A percentile compares a stretch with the other conserved stretches of the same genome.
Conservation (phyloP, 2,329 filamentous ascomycete species). For the Cladobotryum mycophilum region DNA sequence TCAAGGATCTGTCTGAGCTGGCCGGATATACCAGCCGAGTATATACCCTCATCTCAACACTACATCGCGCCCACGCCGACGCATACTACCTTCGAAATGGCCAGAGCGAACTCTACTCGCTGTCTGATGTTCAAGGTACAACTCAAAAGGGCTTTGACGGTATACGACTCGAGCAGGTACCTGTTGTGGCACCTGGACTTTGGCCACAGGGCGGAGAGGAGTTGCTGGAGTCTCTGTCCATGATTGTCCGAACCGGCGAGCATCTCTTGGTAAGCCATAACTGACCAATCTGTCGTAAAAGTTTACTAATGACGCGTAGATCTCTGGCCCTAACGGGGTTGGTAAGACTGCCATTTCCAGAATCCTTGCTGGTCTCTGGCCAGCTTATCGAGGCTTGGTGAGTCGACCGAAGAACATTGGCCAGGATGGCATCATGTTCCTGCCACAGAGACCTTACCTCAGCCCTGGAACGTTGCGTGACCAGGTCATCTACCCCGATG, state of each 20-base stretch:
- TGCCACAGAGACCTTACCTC: constrained; percentile 89
- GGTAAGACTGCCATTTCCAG: constrained; percentile 87
- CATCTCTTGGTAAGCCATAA: constrained; percentile 61
- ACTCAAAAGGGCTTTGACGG: constrained; percentile 93
- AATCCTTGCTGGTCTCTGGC: constrained; percentile 89
- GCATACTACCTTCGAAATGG: constrained; percentile 68
- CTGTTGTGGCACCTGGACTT: constrained; percentile 79
- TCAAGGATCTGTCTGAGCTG: constrained; percentile 94
- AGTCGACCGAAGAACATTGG: constrained; percentile 76
- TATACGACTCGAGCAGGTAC: constrained; percentile 86
- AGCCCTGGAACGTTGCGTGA: constrained; percentile 89
- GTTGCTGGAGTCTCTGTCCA: constrained; percentile 78
- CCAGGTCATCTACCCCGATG: constrained; percentile 96
- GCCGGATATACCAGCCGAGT: constrained; percentile 94
- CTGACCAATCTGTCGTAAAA: not conserved
- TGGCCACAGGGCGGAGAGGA: constrained; percentile 91
- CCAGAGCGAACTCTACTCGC: constrained; percentile 75
- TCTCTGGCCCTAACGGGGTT: constrained; percentile 90
- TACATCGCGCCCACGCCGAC: constrained; percentile 87
- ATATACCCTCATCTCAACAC: constrained; percentile 88
- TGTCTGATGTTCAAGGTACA: constrained; percentile 88
- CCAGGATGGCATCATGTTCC: constrained; percentile 94
- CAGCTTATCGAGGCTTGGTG: constrained; percentile 87
- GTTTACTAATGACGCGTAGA: constrained; percentile 33
- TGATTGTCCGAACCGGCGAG: constrained; percentile 84